phyloP scores from a whole-genome alignment of 1,139 yeast genomes.

The Pneumocystis wakefieldiae region DNA sequence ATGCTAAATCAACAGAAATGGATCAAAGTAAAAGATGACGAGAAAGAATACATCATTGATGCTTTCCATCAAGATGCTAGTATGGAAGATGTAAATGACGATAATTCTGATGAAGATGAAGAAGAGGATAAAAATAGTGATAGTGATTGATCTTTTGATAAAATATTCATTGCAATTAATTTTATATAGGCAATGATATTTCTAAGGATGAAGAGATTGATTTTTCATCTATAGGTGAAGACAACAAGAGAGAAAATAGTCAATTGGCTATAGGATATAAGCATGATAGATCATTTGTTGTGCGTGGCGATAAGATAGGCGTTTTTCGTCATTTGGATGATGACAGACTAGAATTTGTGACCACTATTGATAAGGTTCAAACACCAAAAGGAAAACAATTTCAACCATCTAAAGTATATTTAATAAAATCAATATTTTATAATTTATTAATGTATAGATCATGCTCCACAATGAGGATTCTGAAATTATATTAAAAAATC shows the following conservation, averaged over 20 bases:
- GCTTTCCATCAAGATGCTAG: conserved; percentile 30
- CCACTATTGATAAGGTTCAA: conserved; percentile 51
- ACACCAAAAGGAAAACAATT: conserved; percentile 40
- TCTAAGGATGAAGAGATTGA: not conserved
- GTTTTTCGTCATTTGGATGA: conserved; percentile 50
- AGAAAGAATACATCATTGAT: conserved; percentile 36
- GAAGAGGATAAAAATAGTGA: conserved; percentile 21
- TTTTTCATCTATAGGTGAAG: conserved; percentile 10
- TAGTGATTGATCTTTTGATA: not conserved
- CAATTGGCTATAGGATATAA: conserved; percentile 56
- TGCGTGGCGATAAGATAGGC: conserved; percentile 66
- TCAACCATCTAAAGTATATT: conserved; percentile 35
- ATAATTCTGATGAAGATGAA: conserved; percentile 23
- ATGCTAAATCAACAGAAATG: conserved; percentile 37
- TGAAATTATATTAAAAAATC: conserved; percentile 48
- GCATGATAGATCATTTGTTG: conserved; percentile 60
- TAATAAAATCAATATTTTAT: not conserved
- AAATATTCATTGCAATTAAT: not conserved
- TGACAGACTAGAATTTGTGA: conserved; percentile 39
- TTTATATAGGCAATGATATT: not conserved
- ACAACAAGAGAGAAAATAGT: conserved; percentile 34
- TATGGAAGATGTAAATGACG: conserved; percentile 27
- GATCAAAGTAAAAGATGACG: conserved; percentile 30
- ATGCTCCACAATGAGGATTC: conserved; percentile 67
- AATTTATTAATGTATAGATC: conserved; percentile 20